Base-by-base conservation (phyloP, 805 yeast genomes). In the Naumovozyma dairenensis region DNA sequence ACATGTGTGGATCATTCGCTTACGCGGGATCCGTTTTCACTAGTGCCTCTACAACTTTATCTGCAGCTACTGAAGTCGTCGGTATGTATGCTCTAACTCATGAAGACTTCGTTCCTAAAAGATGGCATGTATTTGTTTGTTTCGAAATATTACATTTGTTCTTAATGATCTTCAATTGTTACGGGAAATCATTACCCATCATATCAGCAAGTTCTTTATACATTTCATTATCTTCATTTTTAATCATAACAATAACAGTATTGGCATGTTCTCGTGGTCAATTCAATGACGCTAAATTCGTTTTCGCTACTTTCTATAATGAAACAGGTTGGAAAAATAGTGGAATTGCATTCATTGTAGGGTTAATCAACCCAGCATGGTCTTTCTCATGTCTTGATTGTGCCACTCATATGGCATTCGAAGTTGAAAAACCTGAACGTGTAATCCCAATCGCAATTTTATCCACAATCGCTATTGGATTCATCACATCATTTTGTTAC, bases 321-420 rank as follows among this genome's bases (percentile, higher is more conserved):
- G 67, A 63, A 35, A 74, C 82, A 2, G 84, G 84, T 28, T 77
- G 83, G 81, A 48, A 59, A 21, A 62, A 63, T 19, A 46, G 67
- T 10, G 82, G 72, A 9, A 73, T 77, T 51, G 80, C 82, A 0
- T 74, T 77, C 43, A 69, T 77, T 34, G 69, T 75, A 5, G 85
- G 85, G 18, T 57, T 78, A 31, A 71, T 78, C 46, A 77, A 77
- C 47, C 81, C 83, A 6, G 77, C 76, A 30, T 78, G 82, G 81
- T 73, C 80, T 4, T 77, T 78, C 52, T 66, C 77, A 18, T 77
- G 84, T 48, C 59, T 77, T 31, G 86, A 78, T 51, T 72, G 77
- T 43, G 83, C 83, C 2, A 75, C 84, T 5, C 85, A 78, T 46
- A 66, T 78, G 69, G 78, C 83, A 3, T 84, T 78, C 53, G 86